These are phyloP conservation scores for Tuber indicum DNA, from an alignment of 495 filamentous ascomycete species.

Conservation along the genomic window DNA sequence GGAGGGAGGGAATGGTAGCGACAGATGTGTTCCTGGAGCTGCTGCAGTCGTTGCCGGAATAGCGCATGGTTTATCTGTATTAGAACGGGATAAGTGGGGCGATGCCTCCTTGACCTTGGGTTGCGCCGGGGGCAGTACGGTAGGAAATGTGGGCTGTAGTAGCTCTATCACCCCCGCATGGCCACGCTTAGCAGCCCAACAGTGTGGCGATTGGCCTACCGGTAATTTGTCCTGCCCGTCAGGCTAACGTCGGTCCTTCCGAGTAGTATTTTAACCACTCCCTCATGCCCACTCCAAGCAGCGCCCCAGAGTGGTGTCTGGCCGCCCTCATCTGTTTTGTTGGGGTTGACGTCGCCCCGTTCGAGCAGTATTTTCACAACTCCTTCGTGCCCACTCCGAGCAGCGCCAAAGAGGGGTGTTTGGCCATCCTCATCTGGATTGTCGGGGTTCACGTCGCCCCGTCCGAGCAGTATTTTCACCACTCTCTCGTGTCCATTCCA, in stretches of 20 bases:
- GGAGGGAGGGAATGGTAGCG: no score
- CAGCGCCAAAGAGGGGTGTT: no score
- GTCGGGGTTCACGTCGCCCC: no score
- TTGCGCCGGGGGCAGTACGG: no score
- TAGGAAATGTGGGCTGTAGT: neutral
- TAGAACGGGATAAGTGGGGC: no score
- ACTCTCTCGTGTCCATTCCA: no score
- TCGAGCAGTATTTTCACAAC: neutral
- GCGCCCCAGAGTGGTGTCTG: neutral
- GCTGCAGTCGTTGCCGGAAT: no score
- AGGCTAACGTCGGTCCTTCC: neutral
- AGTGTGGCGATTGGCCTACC: neutral
- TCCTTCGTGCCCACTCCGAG: neutral
- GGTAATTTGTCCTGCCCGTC: neutral
- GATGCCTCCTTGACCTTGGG: no score
- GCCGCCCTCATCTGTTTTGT: neutral
- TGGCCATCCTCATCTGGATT: no score
- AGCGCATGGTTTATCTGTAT: no score
- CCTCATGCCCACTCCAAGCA: neutral
- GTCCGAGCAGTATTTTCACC: no score
- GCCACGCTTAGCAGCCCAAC: neutral
- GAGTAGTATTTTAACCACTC: neutral
- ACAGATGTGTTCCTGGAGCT: no score
- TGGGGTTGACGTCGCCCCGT: neutral
- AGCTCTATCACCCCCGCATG: neutral